Conservation (phyloP, 768 basidiomycete genomes). For the Rhodotorula graminis region DNA sequence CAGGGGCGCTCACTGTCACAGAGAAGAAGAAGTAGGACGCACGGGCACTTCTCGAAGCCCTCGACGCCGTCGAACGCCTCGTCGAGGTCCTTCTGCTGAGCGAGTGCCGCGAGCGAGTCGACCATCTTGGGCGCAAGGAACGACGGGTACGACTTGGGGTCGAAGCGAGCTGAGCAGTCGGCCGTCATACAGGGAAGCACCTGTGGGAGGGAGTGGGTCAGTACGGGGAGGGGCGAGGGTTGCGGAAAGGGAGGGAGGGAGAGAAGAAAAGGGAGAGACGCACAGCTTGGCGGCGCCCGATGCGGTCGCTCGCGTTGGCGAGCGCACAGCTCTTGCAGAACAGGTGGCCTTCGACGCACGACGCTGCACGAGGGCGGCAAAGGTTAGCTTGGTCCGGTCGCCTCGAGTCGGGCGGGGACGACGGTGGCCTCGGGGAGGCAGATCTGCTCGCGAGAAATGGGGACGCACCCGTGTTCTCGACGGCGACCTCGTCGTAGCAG, state of each 20-base stretch:
- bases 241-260: too few species aligned
- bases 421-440: too few species aligned
- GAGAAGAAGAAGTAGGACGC: neutral
- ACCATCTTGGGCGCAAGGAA: slow-evolving; percentile 24
- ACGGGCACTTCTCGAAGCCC: slow-evolving; percentile 34
- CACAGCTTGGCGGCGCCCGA: slow-evolving; percentile 34
- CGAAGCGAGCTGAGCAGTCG: slow-evolving; percentile 30
- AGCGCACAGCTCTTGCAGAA: slow-evolving; percentile 39
- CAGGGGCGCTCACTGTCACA: too few species aligned
- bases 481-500: slow-evolving; percentile 37
- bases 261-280: neutral
- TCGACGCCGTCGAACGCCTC: slow-evolving; percentile 34
- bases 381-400: too few species aligned
- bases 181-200: slow-evolving; percentile 39
- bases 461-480: slow-evolving; percentile 22
- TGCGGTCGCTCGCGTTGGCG: slow-evolving; percentile 19
- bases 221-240: neutral
- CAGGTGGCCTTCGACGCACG: slow-evolving; percentile 33
- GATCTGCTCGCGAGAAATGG: neutral
- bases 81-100: slow-evolving; percentile 32
- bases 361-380: neutral
- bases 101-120: slow-evolving; percentile 25
- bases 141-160: neutral
- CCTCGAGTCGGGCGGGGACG: too few species aligned
- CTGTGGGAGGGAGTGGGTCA: neutral